Evolutionary conservation across 495 filamentous ascomycete genomes (phyloP), one percentile per base, ranked within the genome.

Genomic region (Penicillium ochrochloron): DNA sequence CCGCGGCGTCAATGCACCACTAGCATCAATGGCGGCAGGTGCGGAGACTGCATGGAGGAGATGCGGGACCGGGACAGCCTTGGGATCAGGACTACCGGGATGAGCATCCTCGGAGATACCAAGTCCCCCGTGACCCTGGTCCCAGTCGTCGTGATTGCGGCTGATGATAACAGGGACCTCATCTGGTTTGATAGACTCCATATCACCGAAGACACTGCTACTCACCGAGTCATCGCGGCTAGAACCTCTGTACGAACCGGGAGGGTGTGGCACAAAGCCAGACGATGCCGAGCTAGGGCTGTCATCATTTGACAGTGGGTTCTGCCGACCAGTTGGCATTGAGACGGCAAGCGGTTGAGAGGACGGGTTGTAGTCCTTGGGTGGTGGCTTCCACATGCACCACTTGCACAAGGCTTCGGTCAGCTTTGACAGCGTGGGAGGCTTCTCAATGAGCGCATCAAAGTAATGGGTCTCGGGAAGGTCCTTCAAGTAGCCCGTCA

Each of bases 401-500:
- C 94, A 87, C 46, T 87, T 89, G 64, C 88, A 88, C 64, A 99
- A 78, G 3, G 93, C 90, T 60, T 98, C 93, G 0, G 88, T 92
- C 34, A 98, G 76, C 76, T 97, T 97, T 6, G 89, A 89, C 61
- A 90, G 83, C 9, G 94, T 98, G 19, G 96, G 93, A 11, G 95
- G 95, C 75, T 99, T 99, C 75, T 98, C 92, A 53, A 99, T 92
- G 54, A 98, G 83, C 11, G 89, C 89, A 70, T 97, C 92, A 68
- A 99, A 98, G 75, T 97, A 90, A 80, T 98, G 93, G 11, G 91
- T 92, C 61, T 93, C 92, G 39, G 92, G 93, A 21, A 99, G 84
- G 70, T 99, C 95, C 68, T 97, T 98, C 15, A 99, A 80, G 76
- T 99, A 99, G 44, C 95, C 93, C 15, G 95, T 99, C n/a, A 98